Percentiles rank a stretch among this genome's conserved stretches.
These are phyloP conservation scores for Cladophialophora exuberans DNA, from an alignment of 2,329 filamentous ascomycete species.

Conservation along the genomic window DNA sequence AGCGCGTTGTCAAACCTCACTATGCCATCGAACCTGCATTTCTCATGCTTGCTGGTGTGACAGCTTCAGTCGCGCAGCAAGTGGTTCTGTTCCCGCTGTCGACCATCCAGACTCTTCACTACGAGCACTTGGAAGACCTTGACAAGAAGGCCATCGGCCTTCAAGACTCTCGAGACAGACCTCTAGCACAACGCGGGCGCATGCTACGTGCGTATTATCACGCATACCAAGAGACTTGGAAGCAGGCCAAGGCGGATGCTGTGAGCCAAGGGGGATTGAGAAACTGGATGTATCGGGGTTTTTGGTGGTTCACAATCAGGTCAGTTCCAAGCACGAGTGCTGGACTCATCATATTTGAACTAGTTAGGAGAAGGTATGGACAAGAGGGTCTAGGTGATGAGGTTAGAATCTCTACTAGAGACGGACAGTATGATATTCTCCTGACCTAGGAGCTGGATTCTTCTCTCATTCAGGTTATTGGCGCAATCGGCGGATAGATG, in stretches of 20 bases:
- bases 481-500: too few relatives aligned
- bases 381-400: conserved; percentile 49
- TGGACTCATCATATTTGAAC: conserved; percentile 66
- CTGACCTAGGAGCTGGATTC: too few relatives aligned
- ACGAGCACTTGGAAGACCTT: conserved; percentile 61
- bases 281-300: conserved; percentile 61
- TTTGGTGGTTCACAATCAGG: conserved; percentile 58
- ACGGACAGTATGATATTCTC: conserved; percentile 67
- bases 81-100: conserved; percentile 62
- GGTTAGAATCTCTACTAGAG: conserved; percentile 48
- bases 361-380: conserved; percentile 64
- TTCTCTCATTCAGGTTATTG: too few relatives aligned
- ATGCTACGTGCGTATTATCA: conserved; percentile 60
- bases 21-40: conserved; percentile 66
- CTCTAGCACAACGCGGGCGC: conserved; percentile 37
- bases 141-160: conserved; percentile 53
- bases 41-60: conserved; percentile 61
- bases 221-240: conserved; percentile 64
- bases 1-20: conserved; percentile 59
- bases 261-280: conserved; percentile 56
- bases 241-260: conserved; percentile 54
- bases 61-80: conserved; percentile 62
- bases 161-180: conserved; percentile 30
- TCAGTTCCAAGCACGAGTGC: conserved; percentile 68
- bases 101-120: conserved; percentile 63